Conservation (phyloP, 768 basidiomycete genomes). For the Tylopilus rubrobrunneus region DNA sequence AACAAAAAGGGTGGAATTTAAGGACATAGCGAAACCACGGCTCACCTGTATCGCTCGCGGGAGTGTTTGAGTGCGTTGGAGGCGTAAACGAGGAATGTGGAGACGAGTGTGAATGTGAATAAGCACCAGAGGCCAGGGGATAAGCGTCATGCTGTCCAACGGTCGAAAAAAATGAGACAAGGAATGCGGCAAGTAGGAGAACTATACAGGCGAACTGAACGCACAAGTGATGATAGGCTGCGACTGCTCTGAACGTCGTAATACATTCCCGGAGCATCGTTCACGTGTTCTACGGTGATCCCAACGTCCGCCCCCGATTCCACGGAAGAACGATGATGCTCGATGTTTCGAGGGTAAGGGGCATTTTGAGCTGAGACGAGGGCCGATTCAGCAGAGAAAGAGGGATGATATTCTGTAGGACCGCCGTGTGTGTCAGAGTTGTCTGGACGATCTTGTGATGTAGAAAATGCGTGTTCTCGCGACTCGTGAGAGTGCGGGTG, state of each 20-base stretch:
- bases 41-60: slow-evolving; percentile 28
- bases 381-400: slow-evolving; percentile 6
- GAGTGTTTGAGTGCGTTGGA: slow-evolving; percentile 23
- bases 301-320: slow-evolving; percentile 7
- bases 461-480: neutral
- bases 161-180: neutral
- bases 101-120: slow-evolving; percentile 14
- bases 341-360: slow-evolving; percentile 2
- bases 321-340: slow-evolving; percentile 5
- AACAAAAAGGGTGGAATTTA: neutral
- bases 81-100: slow-evolving; percentile 18
- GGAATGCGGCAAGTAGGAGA: neutral
- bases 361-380: neutral
- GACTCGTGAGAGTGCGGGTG: neutral
- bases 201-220: slow-evolving; percentile 8
- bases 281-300: slow-evolving; percentile 17
- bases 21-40: neutral
- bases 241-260: slow-evolving; percentile 13
- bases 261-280: slow-evolving; percentile 7
- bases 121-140: neutral
- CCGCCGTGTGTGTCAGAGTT: neutral
- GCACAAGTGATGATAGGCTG: slow-evolving; percentile 25
- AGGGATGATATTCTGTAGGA: neutral
- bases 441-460: neutral
- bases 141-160: slow-evolving; percentile 16